Evolutionary conservation across 2,329 filamentous ascomycete species (phyloP), one percentile per base, ranked within the genome.

Genomic region (Dactylonectria estremocensis): DNA sequence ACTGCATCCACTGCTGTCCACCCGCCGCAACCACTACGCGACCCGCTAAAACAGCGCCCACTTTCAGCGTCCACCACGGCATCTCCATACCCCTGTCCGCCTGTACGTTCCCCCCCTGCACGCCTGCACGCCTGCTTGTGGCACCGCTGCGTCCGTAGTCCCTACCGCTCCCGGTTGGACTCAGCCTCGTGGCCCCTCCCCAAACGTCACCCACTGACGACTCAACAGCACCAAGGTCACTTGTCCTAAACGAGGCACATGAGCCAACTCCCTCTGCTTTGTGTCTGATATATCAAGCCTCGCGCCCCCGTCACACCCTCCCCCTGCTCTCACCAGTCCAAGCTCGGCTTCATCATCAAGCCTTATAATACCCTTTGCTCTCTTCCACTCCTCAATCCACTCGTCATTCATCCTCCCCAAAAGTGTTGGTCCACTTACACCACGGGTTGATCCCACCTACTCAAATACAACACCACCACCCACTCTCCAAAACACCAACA

Each of bases 171-270:
- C 28, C 18, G 49, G 49, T 52, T 40, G 49, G 49, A 74, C 78
- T 83, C 82, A 83, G 82, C 82, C 82, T 83, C 82, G 80, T 81
- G 80, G 64, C 70, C 73, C 69, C 70, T 53, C 77, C 76, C 73
- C 74, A 82, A 83, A 76, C 81, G 80, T 83, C 81, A 82, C 79
- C 77, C 73, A 78, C 77, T 79, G 78, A 81, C 77, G 78, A 79
- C 77, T 74, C 74, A 75, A 73, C 71, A 74, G 67, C 37, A 3
- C 72, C 70, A 72, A 66, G 74, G 76, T 77, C 77, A 77, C 73
- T 80, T 70, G 71, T 71, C 68, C 67, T 61, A 71, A 69, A 72
- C 68, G 66, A 73, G 72, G 69, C 76, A 78, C 78, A 79, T 77
- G 77, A 76, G 74, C 76, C 76, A 68, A 56, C 67, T 70, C 67